phyloP scores from a whole-genome alignment of 129 eudicot species.

The Apium graveolens region DNA sequence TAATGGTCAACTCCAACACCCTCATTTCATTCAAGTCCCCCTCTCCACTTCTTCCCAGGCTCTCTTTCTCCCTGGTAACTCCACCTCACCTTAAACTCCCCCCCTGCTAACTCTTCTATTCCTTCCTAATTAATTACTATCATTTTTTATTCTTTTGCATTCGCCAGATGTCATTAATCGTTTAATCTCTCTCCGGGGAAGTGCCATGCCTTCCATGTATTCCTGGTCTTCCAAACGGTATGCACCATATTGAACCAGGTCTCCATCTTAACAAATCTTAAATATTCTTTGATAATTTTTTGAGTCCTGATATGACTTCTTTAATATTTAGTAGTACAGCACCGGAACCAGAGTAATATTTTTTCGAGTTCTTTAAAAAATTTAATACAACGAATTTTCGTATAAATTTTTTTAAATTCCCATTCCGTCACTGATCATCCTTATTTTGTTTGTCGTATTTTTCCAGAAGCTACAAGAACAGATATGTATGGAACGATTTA shows the following conservation, averaged over 20 bases:
- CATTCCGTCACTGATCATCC: neutral
- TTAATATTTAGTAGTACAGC: no score
- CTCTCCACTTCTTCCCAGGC: conserved; percentile 66
- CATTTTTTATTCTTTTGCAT: no score
- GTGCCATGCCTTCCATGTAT: conserved; percentile 68
- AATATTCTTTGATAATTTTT: no score
- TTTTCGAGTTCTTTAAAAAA: no score
- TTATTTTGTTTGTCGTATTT: neutral
- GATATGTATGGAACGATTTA: conserved; percentile 95
- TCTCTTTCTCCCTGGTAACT: conserved; percentile 58
- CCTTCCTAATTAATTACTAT: no score
- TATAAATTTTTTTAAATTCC: neutral
- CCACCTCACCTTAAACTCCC: no score
- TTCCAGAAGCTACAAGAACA: conserved; percentile 77
- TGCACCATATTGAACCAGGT: no score
- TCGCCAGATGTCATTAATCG: conserved; percentile 57
- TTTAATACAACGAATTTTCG: no score
- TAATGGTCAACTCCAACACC: conserved; percentile 85
- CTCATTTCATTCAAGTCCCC: conserved; percentile 80
- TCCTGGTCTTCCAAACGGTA: conserved; percentile 93
- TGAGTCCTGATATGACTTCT: no score
- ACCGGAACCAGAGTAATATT: no score
- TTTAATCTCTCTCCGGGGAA: conserved; percentile 71
- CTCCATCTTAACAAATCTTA: no score
- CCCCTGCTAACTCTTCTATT: neutral